Percentiles rank a stretch among this genome's conserved stretches.
Evolutionary conservation across 441 rosid species (phyloP).

Genomic region (Omphalea diandra): DNA sequence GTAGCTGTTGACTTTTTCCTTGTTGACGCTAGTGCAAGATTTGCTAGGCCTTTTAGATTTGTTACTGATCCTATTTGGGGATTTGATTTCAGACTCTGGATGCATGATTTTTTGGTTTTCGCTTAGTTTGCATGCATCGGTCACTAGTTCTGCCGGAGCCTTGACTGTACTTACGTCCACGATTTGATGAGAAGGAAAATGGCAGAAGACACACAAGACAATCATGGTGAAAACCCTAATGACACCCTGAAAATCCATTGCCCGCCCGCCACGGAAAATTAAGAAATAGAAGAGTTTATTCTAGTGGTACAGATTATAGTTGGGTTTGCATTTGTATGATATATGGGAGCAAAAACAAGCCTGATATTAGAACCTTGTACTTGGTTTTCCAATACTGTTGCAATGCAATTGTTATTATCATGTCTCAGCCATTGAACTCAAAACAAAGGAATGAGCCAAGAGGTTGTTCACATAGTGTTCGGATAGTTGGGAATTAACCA

Average conservation of each 20-base stretch:
- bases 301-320: background rate
- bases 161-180: no score
- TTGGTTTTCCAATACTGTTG: no score
- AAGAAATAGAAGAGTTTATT: no score
- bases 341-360: background rate
- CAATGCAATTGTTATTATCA: no score
- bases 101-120: conserved; percentile 1
- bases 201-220: background rate
- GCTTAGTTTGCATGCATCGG: background rate
- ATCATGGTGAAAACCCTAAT: conserved; percentile 6
- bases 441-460: no score
- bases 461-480: no score
- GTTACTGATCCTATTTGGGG: background rate
- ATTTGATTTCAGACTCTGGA: background rate
- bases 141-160: background rate
- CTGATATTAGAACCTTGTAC: no score
- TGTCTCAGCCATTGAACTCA: no score
- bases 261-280: no score
- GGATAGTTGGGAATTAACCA: no score
- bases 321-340: background rate
- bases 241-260: conserved; percentile 13
- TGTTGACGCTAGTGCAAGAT: background rate
- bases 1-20: background rate
- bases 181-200: conserved; percentile 9
- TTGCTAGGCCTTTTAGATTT: background rate